Percentiles rank a stretch among this genome's conserved stretches.
Conservation (phyloP, 139 green algal genomes). For the Raphidocelis subcapitata region DNA sequence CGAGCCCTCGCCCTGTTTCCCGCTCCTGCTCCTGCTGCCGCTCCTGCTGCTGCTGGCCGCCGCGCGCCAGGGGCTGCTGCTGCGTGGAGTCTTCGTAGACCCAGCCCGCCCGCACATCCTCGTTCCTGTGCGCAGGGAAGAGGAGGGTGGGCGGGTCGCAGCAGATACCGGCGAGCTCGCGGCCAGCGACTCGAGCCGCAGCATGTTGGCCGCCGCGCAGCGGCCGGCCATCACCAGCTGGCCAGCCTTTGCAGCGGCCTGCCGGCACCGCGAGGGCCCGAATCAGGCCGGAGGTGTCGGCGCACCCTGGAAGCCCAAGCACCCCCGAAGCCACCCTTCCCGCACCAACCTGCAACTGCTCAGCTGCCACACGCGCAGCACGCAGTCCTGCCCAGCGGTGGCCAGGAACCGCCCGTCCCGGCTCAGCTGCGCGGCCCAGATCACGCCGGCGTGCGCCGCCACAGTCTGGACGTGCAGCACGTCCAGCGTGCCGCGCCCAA, state of each 20-base stretch:
- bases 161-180: too few relatives aligned
- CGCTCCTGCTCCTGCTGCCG: conserved; percentile 10
- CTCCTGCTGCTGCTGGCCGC: not conserved
- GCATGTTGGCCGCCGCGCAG: too few relatives aligned
- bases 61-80: not conserved
- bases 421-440: conserved; percentile 82
- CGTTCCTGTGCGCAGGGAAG: not conserved
- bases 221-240: too few relatives aligned
- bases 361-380: conserved; percentile 77
- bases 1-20: too few relatives aligned
- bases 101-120: conserved; percentile 11
- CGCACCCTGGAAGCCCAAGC: not conserved
- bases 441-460: conserved; percentile 36
- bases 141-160: not conserved
- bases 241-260: too few relatives aligned
- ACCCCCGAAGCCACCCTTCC: not conserved
- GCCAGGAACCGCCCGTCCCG: conserved; percentile 76
- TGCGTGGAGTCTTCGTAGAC: conserved; percentile 1
- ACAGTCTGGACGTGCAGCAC: conserved; percentile 12
- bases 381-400: conserved; percentile 80
- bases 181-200: too few relatives aligned
- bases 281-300: too few relatives aligned
- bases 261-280: too few relatives aligned
- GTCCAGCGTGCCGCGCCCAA: not conserved
- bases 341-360: conserved; percentile 18